phyloP scores from a whole-genome alignment of 495 filamentous ascomycete genomes.

The Talaromyces nanjingensis region DNA sequence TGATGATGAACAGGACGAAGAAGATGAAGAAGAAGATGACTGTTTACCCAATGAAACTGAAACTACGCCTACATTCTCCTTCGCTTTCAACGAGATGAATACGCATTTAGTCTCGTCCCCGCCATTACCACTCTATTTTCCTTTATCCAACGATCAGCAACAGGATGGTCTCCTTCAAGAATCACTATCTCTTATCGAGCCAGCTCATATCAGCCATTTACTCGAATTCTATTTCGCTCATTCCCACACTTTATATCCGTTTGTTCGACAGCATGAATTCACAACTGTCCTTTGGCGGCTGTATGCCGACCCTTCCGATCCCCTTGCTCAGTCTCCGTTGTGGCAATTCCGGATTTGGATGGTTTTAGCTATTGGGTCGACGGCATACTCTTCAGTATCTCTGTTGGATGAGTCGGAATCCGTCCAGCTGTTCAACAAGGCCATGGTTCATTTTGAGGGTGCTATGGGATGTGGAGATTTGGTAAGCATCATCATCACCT shows the following conservation, averaged over 20 bases:
- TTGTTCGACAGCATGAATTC: constrained; percentile 25
- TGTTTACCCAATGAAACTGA: constrained; percentile 9
- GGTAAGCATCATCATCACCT: constrained; percentile 14
- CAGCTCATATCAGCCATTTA: constrained; percentile 22
- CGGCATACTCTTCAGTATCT: constrained; percentile 28
- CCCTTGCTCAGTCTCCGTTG: constrained; percentile 20
- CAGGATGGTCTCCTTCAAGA: background rate
- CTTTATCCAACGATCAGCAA: background rate
- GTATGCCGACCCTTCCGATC: constrained; percentile 21
- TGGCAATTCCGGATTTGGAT: constrained; percentile 34
- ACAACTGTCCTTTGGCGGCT: constrained; percentile 20
- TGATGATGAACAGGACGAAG: constrained; percentile 12
- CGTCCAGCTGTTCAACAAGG: constrained; percentile 27
- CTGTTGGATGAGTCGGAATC: constrained; percentile 32
- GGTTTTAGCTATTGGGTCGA: constrained; percentile 34
- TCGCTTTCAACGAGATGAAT: constrained; percentile 13
- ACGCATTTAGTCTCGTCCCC: constrained; percentile 14
- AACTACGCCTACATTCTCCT: constrained; percentile 11
- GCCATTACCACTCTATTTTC: constrained; percentile 14
- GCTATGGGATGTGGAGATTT: constrained; percentile 30
- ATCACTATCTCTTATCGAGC: constrained; percentile 14
- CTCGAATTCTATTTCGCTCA: constrained; percentile 35
- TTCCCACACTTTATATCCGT: constrained; percentile 33
- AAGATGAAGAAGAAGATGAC: constrained; percentile 11
- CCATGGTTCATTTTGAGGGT: constrained; percentile 28